These are phyloP conservation scores for Cladosporium phlei DNA, from an alignment of 2,329 filamentous ascomycete genomes.

Conservation along the genomic window DNA sequence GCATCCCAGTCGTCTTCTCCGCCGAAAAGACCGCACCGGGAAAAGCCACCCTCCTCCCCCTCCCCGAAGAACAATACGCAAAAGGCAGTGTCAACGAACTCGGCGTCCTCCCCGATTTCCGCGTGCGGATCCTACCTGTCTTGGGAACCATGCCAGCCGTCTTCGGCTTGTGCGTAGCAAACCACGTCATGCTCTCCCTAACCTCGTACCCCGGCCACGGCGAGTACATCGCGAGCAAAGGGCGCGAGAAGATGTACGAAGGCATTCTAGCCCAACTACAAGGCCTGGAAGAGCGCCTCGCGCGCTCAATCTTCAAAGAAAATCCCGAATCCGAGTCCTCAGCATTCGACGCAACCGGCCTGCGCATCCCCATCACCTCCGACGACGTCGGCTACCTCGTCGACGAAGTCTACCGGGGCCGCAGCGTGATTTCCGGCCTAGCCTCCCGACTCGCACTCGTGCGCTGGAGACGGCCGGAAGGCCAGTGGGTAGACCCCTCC, in stretches of 20 bases:
- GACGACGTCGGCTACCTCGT: conserved; percentile 82
- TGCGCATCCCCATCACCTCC: conserved; percentile 72
- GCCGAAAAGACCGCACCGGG: conserved; percentile 85
- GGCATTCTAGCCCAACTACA: conserved; percentile 72
- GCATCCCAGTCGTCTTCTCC: conserved; percentile 88
- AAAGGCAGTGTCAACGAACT: conserved; percentile 84
- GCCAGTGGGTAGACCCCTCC: conserved; percentile 60
- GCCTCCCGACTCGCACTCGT: conserved; percentile 73
- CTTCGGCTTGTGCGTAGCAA: conserved; percentile 86
- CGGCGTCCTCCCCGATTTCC: conserved; percentile 84
- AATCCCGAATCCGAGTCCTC: neutral
- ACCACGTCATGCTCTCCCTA: conserved; percentile 83
- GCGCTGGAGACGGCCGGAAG: conserved; percentile 67
- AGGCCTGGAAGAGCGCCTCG: conserved; percentile 71
- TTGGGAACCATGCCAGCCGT: conserved; percentile 96
- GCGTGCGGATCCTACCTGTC: conserved; percentile 90
- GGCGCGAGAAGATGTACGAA: conserved; percentile 87
- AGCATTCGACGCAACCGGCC: conserved; percentile 56
- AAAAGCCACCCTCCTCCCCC: conserved; percentile 81
- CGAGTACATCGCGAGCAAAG: conserved; percentile 76
- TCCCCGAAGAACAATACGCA: conserved; percentile 79
- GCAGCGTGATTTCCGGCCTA: conserved; percentile 77
- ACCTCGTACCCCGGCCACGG: conserved; percentile 66
- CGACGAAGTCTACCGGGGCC: conserved; percentile 82
- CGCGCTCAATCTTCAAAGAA: conserved; percentile 35